These are phyloP conservation scores for Stagonosporopsis rhizophila DNA, from an alignment of 2,329 filamentous ascomycete species.

Conservation along the genomic window DNA sequence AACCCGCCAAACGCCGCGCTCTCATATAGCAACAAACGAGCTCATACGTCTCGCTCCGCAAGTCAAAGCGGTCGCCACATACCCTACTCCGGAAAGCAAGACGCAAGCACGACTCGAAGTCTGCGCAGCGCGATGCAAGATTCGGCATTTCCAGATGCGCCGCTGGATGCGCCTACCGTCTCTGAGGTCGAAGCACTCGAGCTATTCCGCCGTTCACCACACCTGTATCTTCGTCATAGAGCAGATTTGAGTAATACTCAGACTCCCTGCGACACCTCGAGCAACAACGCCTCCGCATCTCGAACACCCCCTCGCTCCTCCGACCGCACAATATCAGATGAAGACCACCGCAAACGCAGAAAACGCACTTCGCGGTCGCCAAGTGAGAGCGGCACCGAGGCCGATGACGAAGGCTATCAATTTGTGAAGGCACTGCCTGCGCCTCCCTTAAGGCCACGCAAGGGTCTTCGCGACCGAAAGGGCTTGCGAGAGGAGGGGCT, in stretches of 20 bases:
- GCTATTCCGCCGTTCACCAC: constrained; percentile 48
- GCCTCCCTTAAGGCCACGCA: constrained; percentile 74
- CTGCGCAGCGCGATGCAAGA: constrained; percentile 24
- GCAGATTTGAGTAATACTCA: constrained; percentile 32
- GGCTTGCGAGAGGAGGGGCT: constrained; percentile 43
- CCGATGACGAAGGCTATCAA: constrained; percentile 82
- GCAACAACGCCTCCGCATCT: constrained; percentile 25
- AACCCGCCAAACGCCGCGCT: constrained; percentile 16
- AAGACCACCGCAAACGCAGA: constrained; percentile 36
- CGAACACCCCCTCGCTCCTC: constrained; percentile 25
- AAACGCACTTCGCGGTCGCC: constrained; percentile 51
- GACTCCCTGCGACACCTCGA: constrained; percentile 27
- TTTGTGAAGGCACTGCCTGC: constrained; percentile 85
- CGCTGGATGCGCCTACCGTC: constrained; percentile 27
- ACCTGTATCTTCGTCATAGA: constrained; percentile 47
- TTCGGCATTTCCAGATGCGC: constrained; percentile 23
- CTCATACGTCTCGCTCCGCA: not conserved
- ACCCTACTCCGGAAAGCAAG: not conserved
- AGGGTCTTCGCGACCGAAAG: constrained; percentile 71
- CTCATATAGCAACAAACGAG: constrained; percentile 17
- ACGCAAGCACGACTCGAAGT: constrained; percentile 14
- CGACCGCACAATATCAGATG: constrained; percentile 33
- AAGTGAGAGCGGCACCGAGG: constrained; percentile 93
- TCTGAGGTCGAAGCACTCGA: constrained; percentile 42
- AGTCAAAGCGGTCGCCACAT: not conserved